Evolutionary conservation across 768 basidiomycete species (phyloP), one percentile per base, ranked within the genome.

Genomic region (Dentipellis fragilis): DNA sequence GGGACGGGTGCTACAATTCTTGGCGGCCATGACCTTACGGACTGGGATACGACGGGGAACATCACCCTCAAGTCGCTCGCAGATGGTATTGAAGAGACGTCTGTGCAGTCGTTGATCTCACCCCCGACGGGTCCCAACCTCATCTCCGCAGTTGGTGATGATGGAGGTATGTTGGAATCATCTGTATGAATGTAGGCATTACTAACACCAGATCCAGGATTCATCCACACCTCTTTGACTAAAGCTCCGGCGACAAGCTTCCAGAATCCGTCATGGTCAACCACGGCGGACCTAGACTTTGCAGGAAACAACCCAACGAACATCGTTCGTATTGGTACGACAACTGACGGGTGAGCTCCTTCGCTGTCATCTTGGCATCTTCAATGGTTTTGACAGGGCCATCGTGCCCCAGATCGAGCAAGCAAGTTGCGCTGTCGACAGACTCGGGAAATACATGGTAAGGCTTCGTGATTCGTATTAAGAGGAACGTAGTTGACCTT

Each of bases 1-100:
- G 83, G 84, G n/a, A 86, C 84, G 14, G 84, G 84, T 23, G 75
- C 71, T 12, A 85, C 84, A 3, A 73, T 86, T 39, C 78, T 81
- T 46, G 83, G 83, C 9, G 79, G 81, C 5, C 77, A 73, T 51
- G 78, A 83, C 58, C 67, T 83, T 37, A 69, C 64, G 16, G 62
- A 80, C 71, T 86, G 83, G 84, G 83, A 85, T 62, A 73, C 75
- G 0, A 62, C 60, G 3, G 83, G 77, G 64, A 84, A 81, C 55
- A 73, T 86, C 22, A 78, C 81, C 0, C 67, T 86, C 54, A 72
- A 79, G 50, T 78, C 80, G 0, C 68, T 84, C 35, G 83, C 84
- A 1, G 78, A 82, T 60, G 84, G 84, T 4, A 72, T 86, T 14
- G 84, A 86, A 68, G 81, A 86, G 65, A 81, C 78, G 0, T 72